These are phyloP conservation scores for Fusarium ambrosium DNA, from an alignment of 2,329 filamentous ascomycete genomes.

Conservation along the genomic window DNA sequence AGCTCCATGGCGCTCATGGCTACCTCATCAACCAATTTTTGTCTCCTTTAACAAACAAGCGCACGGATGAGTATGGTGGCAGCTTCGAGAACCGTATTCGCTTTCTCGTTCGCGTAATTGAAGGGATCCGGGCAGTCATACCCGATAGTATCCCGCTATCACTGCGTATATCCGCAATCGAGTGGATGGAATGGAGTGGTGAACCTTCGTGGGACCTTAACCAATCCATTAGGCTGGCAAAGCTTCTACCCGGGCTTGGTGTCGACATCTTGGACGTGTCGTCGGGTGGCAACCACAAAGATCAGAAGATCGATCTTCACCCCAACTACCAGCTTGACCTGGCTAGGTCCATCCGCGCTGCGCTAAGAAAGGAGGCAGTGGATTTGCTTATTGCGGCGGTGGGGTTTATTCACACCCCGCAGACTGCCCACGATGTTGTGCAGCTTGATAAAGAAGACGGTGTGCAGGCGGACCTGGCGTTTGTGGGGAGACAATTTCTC, in stretches of 20 bases:
- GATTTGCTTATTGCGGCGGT: background rate
- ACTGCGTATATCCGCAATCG: background rate
- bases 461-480: background rate
- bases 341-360: slow-evolving; percentile 71
- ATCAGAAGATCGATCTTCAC: slow-evolving; percentile 70
- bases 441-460: background rate
- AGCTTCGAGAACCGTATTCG: slow-evolving; percentile 73
- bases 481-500: slow-evolving; percentile 27
- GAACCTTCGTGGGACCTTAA: slow-evolving; percentile 73
- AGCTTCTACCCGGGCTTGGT: slow-evolving; percentile 75
- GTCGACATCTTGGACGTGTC: slow-evolving; percentile 88
- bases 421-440: background rate
- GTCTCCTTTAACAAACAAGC: slow-evolving; percentile 59
- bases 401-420: background rate
- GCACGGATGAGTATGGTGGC: slow-evolving; percentile 75
- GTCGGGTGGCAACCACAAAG: slow-evolving; percentile 75
- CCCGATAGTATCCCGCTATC: background rate
- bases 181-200: slow-evolving; percentile 55
- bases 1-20: slow-evolving; percentile 65
- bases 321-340: slow-evolving; percentile 79
- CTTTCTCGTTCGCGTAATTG: slow-evolving; percentile 55
- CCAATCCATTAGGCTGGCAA: slow-evolving; percentile 56
- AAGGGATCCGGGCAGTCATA: background rate
- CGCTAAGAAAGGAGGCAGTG: background rate
- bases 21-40: slow-evolving; percentile 77